Conservation (phyloP, 441 rosid genomes). For the Cnidoscolus chayamansa region DNA sequence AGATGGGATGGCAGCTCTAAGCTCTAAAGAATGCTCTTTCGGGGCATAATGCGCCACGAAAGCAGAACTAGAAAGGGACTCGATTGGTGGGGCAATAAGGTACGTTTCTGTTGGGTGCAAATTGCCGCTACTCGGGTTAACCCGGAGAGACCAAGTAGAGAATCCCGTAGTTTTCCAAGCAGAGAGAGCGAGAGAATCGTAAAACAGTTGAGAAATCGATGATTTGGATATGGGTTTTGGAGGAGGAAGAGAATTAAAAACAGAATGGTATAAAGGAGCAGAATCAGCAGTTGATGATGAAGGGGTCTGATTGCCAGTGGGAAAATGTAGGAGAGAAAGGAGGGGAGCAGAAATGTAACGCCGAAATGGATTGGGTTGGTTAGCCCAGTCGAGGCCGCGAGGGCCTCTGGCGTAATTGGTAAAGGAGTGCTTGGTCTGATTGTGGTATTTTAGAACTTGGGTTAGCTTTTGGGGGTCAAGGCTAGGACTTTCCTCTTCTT, state of each 20-base stretch:
- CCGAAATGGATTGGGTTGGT: conserved; percentile 88
- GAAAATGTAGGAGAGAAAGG: conserved; percentile 47
- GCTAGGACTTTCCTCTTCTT: conserved; percentile 10
- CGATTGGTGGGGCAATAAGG: conserved; percentile 58
- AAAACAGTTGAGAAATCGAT: conserved; percentile 60
- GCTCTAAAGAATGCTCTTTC: conserved; percentile 70
- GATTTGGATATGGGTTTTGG: conserved; percentile 49
- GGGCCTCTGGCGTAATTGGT: conserved; percentile 72
- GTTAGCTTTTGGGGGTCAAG: conserved; percentile 31
- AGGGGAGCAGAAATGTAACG: conserved; percentile 62
- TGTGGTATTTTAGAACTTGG: conserved; percentile 61
- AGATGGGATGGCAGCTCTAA: conserved; percentile 52
- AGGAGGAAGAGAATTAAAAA: conserved; percentile 59
- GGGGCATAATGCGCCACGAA: conserved; percentile 83
- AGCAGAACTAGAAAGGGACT: conserved; percentile 41
- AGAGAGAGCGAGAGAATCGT: conserved; percentile 76
- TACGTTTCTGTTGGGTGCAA: conserved; percentile 81
- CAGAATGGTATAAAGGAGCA: conserved; percentile 46
- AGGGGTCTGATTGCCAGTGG: conserved; percentile 22
- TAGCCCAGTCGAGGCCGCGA: conserved; percentile 90
- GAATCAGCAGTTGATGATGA: not conserved
- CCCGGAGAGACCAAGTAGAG: conserved; percentile 92
- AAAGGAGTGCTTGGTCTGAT: conserved; percentile 71
- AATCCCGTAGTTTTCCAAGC: conserved; percentile 79
- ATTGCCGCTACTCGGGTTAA: conserved; percentile 93